These are phyloP conservation scores for Hirsutella thompsonii DNA, from an alignment of 2,329 filamentous ascomycete genomes.

Conservation along the genomic window DNA sequence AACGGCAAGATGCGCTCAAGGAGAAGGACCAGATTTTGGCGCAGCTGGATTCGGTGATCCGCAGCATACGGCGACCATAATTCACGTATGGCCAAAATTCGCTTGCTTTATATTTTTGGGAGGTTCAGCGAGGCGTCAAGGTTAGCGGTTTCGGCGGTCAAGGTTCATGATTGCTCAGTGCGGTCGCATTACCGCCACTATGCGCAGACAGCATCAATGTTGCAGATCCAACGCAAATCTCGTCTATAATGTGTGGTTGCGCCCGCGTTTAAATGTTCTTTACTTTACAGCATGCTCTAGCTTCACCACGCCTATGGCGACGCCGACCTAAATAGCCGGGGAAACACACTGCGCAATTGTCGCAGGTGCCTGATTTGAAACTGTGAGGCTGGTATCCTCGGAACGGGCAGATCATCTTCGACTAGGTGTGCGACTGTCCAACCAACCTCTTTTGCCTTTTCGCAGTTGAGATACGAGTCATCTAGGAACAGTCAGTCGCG, in stretches of 20 bases:
- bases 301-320: conserved; percentile 1
- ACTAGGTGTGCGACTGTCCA: conserved; percentile 83
- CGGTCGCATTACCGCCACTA: no score
- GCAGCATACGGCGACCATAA: conserved; percentile 45
- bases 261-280: no score
- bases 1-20: conserved; percentile 48
- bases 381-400: conserved; percentile 51
- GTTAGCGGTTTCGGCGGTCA: neutral
- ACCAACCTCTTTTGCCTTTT: conserved; percentile 61
- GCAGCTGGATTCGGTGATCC: conserved; percentile 48
- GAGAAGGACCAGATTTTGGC: conserved; percentile 49
- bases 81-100: no score
- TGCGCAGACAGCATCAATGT: no score
- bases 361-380: conserved; percentile 64
- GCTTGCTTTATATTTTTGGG: conserved; percentile 2
- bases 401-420: conserved; percentile 57
- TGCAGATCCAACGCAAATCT: no score
- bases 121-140: conserved; percentile 15
- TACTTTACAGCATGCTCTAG: no score
- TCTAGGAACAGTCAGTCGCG: conserved; percentile 35
- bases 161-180: no score
- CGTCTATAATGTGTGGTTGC: no score
- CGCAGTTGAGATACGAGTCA: conserved; percentile 76
- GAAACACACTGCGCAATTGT: conserved; percentile 65
- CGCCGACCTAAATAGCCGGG: conserved; percentile 66